Percentiles rank a stretch among this genome's conserved stretches.
Conservation (phyloP, 2,329 filamentous ascomycete species). For the Pseudogymnoascus sp. region DNA sequence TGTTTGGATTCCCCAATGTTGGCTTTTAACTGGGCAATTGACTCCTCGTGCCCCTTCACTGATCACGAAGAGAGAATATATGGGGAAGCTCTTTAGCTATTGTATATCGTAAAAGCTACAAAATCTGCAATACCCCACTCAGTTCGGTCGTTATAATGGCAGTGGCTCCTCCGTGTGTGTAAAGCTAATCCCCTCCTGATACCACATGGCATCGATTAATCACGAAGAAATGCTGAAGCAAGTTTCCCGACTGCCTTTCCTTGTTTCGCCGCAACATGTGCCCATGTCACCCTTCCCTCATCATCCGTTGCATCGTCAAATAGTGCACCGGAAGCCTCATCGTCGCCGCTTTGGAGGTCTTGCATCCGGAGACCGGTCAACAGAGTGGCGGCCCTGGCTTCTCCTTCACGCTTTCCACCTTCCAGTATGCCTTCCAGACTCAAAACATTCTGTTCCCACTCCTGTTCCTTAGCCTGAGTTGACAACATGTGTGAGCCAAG, state of each 20-base stretch:
- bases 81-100: background rate
- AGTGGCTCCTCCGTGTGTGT: background rate
- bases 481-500: background rate
- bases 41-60: background rate
- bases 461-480: background rate
- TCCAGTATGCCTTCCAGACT: background rate
- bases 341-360: background rate
- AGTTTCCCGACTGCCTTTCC: background rate
- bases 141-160: background rate
- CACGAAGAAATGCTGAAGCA: background rate
- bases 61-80: background rate
- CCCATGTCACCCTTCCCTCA: background rate
- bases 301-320: background rate
- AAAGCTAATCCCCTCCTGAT: background rate
- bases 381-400: background rate
- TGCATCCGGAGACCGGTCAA: background rate
- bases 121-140: background rate
- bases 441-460: background rate
- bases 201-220: background rate
- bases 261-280: background rate
- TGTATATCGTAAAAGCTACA: background rate
- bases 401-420: background rate
- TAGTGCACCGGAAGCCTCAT: background rate
- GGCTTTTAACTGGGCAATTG: background rate
- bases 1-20: no score